A percentile compares a stretch with the other conserved stretches of the same genome.
phyloP scores from a whole-genome alignment of 2,329 filamentous ascomycete species.

The Hansfordia pulvinata region DNA sequence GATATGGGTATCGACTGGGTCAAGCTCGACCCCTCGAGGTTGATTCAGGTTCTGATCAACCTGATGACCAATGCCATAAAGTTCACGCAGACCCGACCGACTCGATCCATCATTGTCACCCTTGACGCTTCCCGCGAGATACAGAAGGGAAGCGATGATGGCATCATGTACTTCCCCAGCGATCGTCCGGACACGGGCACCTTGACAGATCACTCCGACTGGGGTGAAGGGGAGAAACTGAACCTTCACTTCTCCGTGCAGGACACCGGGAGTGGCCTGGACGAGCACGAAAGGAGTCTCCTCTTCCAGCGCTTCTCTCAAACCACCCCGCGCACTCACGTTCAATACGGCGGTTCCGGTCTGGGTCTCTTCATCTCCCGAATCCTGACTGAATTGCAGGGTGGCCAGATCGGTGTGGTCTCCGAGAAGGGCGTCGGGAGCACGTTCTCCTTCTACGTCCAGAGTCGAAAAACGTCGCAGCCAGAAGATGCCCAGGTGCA shows the following conservation, averaged over 20 bases:
- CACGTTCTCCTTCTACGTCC: constrained; percentile 67
- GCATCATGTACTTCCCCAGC: constrained; percentile 31
- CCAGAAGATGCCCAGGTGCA: constrained; percentile 24
- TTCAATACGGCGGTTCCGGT: constrained; percentile 59
- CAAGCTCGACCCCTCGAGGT: constrained; percentile 59
- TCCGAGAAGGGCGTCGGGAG: constrained; percentile 55
- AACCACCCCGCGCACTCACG: constrained; percentile 54
- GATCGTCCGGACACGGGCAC: constrained; percentile 26
- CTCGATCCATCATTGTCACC: constrained; percentile 46
- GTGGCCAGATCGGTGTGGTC: constrained; percentile 62
- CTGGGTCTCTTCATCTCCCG: constrained; percentile 65
- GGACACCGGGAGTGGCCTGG: constrained; percentile 57
- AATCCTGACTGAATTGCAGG: constrained; percentile 63
- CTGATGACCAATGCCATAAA: constrained; percentile 57
- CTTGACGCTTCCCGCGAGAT: constrained; percentile 48
- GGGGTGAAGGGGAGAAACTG: constrained; percentile 58
- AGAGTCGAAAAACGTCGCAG: constrained; percentile 41
- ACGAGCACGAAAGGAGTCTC: constrained; percentile 49
- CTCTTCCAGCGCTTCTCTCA: constrained; percentile 59
- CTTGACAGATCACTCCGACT: constrained; percentile 43
- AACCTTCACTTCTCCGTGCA: constrained; percentile 61
- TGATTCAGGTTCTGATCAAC: constrained; percentile 66
- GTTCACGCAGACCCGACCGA: constrained; percentile 47
- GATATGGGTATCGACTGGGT: constrained; percentile 56
- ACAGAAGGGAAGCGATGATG: constrained; percentile 22